phyloP scores from a whole-genome alignment of 257 asterid species.

The Solanum stenotomum region DNA sequence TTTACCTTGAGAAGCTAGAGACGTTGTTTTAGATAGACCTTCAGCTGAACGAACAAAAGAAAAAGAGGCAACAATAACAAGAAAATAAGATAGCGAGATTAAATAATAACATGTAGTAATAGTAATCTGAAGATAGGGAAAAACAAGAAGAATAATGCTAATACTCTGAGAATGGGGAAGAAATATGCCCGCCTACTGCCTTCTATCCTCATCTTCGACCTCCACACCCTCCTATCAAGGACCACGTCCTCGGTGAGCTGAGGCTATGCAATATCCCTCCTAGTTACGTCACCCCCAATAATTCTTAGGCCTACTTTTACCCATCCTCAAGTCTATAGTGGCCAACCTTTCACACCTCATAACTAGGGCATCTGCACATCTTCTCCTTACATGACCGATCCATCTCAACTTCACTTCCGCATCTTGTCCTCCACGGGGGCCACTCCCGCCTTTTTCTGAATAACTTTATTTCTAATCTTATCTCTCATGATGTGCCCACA shows the following conservation, averaged over 20 bases:
- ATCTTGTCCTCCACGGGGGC: neutral
- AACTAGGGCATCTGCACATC: neutral
- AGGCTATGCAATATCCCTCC: neutral
- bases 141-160: neutral
- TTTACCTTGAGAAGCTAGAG: neutral
- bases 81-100: neutral
- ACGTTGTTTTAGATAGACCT: neutral
- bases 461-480: no score
- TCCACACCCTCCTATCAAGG: no score
- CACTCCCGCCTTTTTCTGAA: neutral
- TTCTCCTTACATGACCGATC: neutral
- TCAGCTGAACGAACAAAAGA: neutral
- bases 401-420: neutral
- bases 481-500: neutral
- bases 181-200: neutral
- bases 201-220: neutral
- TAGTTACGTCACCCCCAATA: neutral
- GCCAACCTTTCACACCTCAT: neutral
- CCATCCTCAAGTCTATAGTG: neutral
- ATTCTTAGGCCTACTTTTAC: neutral
- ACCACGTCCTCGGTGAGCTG: neutral
- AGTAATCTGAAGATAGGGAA: no score
- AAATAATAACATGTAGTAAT: neutral
- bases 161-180: neutral
- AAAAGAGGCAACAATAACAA: neutral